These are phyloP conservation scores for Acephala macrosclerotiorum DNA, from an alignment of 2,329 filamentous ascomycete species.

Conservation along the genomic window DNA sequence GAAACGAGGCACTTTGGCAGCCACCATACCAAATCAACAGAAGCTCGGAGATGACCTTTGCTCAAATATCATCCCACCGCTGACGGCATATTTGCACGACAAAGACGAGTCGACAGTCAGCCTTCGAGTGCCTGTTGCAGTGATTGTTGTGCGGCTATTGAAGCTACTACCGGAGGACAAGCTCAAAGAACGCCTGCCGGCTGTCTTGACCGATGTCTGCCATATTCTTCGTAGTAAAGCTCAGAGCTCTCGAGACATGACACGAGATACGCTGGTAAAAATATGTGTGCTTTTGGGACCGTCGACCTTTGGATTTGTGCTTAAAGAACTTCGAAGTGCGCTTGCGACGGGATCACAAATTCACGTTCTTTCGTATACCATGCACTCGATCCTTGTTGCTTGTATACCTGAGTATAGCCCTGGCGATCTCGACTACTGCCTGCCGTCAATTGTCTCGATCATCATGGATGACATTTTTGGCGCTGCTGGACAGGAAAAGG, in stretches of 20 bases:
- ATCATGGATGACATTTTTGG: constrained; percentile 99
- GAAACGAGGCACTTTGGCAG: constrained; percentile 58
- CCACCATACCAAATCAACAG: constrained; percentile 69
- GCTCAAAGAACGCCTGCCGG: constrained; percentile 77
- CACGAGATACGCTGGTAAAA: constrained; percentile 84
- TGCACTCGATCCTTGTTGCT: constrained; percentile 87
- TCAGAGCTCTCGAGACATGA: constrained; percentile 89
- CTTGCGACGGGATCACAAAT: constrained; percentile 89
- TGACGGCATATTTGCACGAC: constrained; percentile 87
- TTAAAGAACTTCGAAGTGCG: constrained; percentile 87
- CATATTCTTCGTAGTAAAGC: constrained; percentile 91
- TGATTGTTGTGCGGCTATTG: constrained; percentile 88
- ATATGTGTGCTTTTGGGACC: constrained; percentile 84
- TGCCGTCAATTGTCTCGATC: constrained; percentile 78
- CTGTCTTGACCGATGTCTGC: constrained; percentile 89
- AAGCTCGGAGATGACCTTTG: constrained; percentile 78
- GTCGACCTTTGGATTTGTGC: constrained; percentile 86
- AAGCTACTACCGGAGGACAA: constrained; percentile 78
- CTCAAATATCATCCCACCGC: constrained; percentile 76
- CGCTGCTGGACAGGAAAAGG: constrained; percentile 90
- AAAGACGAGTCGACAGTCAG: constrained; percentile 96
- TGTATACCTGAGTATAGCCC: constrained; percentile 76
- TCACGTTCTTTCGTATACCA: constrained; percentile 92
- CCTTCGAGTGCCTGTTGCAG: constrained; percentile 86
- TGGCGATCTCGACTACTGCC: constrained; percentile 89